Percentiles rank a stretch among this genome's conserved stretches.
These are phyloP conservation scores for Paramecium tetraurelia DNA, from an alignment of 73 alveolate genomes.

Conservation along the genomic window DNA sequence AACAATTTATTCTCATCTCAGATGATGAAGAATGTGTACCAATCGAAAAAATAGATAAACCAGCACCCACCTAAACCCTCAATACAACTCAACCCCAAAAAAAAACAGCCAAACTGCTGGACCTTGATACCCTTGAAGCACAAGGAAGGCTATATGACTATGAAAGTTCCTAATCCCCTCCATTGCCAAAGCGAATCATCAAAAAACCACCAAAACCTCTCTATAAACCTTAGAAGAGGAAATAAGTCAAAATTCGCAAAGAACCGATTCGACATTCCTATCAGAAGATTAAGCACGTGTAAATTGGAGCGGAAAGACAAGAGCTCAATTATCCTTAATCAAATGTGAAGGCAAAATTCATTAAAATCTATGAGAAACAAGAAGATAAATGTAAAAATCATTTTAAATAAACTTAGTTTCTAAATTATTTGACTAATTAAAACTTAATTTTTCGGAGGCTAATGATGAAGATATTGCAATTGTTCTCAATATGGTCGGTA, in stretches of 20 bases:
- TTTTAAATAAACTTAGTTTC: background rate
- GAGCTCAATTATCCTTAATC: background rate
- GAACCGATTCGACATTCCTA: background rate
- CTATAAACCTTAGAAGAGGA: background rate
- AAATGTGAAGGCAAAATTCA: background rate
- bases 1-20: background rate
- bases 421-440: background rate
- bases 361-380: background rate
- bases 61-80: background rate
- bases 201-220: background rate
- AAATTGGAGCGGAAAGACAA: background rate
- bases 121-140: background rate
- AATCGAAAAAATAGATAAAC: background rate
- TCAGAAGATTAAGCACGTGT: background rate
- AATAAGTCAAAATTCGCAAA: background rate
- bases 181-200: background rate
- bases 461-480: conserved; percentile 45
- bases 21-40: background rate
- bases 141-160: background rate
- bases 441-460: background rate
- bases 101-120: background rate
- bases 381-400: background rate
- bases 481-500: conserved; percentile 34
- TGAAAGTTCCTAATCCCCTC: background rate
- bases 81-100: background rate